These are phyloP conservation scores for Rhodosporidiobolus odoratus DNA, from an alignment of 768 basidiomycete genomes.

Conservation along the genomic window DNA sequence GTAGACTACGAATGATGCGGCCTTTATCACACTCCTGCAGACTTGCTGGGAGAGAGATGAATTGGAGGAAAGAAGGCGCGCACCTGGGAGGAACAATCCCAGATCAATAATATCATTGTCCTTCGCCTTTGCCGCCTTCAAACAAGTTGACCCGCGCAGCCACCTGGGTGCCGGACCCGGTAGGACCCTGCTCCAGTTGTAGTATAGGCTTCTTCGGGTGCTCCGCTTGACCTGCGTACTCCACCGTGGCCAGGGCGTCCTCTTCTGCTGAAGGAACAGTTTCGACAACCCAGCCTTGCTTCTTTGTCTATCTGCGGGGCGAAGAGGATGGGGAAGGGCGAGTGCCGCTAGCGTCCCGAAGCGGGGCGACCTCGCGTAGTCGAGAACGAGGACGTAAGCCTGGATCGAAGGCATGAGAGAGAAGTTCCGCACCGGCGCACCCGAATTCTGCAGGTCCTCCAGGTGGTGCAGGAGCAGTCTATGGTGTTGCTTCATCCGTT, in stretches of 20 bases:
- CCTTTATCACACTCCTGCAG: not conserved
- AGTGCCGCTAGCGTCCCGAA: constrained; percentile 43
- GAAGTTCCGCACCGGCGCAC: constrained; percentile 54
- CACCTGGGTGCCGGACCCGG: constrained; percentile 84
- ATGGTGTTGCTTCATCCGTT: too few relatives aligned
- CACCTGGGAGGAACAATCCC: constrained; percentile 64
- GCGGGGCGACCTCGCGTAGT: constrained; percentile 41
- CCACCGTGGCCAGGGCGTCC: constrained; percentile 16
- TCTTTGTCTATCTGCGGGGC: constrained; percentile 43
- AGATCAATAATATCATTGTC: constrained; percentile 66
- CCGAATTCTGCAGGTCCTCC: constrained; percentile 62
- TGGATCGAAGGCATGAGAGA: too few relatives aligned
- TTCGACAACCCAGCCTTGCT: constrained; percentile 16
- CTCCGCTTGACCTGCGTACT: constrained; percentile 9
- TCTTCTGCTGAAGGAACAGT: constrained; percentile 12
- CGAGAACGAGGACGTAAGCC: not conserved
- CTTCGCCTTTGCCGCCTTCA: constrained; percentile 59
- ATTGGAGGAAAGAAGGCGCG: not conserved
- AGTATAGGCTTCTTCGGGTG: constrained; percentile 44
- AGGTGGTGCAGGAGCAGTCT: constrained; percentile 73
- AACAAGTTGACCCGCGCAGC: constrained; percentile 69
- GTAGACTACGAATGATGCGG: constrained; percentile 60
- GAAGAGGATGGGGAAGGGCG: constrained; percentile 59
- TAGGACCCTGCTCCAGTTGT: constrained; percentile 69
- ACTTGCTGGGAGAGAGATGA: rapidly evolving